Conservation (phyloP, 176 grass and related monocot genomes). For the Poa pratensis region DNA sequence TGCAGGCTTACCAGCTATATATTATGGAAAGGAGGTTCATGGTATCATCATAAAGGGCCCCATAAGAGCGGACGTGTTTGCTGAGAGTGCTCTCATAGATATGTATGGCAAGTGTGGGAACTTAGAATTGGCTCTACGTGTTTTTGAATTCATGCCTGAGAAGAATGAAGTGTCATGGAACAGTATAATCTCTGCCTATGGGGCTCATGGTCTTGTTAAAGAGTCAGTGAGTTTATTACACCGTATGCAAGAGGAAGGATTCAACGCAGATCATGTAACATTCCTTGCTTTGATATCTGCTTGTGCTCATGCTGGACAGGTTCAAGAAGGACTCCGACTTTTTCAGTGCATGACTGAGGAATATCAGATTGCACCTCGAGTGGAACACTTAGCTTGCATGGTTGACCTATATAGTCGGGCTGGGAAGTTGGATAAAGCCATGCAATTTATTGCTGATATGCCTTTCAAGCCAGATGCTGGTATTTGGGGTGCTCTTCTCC, state of each 20-base stretch:
- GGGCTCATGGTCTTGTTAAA: slow-evolving; percentile 75
- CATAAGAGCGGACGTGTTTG: slow-evolving; percentile 63
- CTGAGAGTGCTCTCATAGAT: slow-evolving; percentile 82
- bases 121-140: slow-evolving; percentile 60
- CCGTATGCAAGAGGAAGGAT: slow-evolving; percentile 72
- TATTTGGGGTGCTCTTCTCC: slow-evolving; percentile 87
- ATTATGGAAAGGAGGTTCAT: slow-evolving; percentile 87
- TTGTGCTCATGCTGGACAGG: slow-evolving; percentile 75
- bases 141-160: slow-evolving; percentile 75
- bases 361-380: slow-evolving; percentile 58
- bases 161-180: slow-evolving; percentile 92
- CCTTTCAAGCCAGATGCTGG: slow-evolving; percentile 79
- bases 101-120: slow-evolving; percentile 89
- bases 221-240: slow-evolving; percentile 62
- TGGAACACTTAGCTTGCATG: slow-evolving; percentile 87
- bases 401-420: slow-evolving; percentile 81
- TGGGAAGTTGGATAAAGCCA: slow-evolving; percentile 71
- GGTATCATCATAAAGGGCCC: slow-evolving; percentile 68
- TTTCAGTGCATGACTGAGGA: slow-evolving; percentile 64
- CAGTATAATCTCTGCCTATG: slow-evolving; percentile 87
- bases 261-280: slow-evolving; percentile 75
- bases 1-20: slow-evolving; percentile 70
- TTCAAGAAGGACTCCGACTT: slow-evolving; percentile 71
- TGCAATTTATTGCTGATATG: slow-evolving; percentile 67
- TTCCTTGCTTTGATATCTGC: slow-evolving; percentile 87